phyloP scores from a whole-genome alignment of 2,329 filamentous ascomycete species.

The Fusarium equiseti region DNA sequence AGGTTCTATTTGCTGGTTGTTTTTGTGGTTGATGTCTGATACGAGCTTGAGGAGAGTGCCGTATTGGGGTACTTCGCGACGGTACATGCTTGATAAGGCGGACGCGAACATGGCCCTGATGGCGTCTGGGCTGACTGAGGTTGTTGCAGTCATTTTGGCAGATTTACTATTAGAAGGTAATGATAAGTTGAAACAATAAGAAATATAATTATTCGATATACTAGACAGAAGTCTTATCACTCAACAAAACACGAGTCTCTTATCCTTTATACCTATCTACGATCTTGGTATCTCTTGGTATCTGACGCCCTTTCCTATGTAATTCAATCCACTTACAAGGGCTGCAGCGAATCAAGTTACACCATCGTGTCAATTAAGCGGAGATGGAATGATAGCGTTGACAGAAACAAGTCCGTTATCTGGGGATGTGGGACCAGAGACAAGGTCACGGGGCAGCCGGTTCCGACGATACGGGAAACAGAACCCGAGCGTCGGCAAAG shows the following conservation, averaged over 20 bases:
- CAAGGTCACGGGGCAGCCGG: constrained; percentile 15
- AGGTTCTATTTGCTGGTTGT: not conserved
- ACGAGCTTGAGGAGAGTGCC: constrained; percentile 51
- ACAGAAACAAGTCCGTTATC: not conserved
- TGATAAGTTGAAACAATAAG: fast-evolving
- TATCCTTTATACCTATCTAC: constrained; percentile 12
- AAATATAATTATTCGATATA: not conserved
- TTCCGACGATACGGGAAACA: constrained; percentile 21
- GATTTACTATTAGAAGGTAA: not conserved
- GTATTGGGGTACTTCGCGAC: constrained; percentile 52
- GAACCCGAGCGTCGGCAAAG: constrained; percentile 19
- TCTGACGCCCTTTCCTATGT: constrained; percentile 27
- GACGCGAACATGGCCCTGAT: constrained; percentile 45
- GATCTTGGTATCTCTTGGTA: not conserved
- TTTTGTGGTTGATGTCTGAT: constrained; percentile 41
- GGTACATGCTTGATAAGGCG: constrained; percentile 54
- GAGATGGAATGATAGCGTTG: constrained; percentile 3
- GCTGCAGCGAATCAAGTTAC: constrained; percentile 9
- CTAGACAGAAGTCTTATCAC: too few species aligned
- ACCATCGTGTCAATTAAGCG: not conserved
- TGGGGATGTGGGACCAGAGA: constrained; percentile 14
- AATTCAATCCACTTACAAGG: constrained; percentile 8
- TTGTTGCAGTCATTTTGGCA: constrained; percentile 7
- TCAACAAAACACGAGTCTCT: not conserved
- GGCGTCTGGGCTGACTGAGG: constrained; percentile 16